Conservation (phyloP, 768 basidiomycete species). For the Chalciporus sphaerocephalus region DNA sequence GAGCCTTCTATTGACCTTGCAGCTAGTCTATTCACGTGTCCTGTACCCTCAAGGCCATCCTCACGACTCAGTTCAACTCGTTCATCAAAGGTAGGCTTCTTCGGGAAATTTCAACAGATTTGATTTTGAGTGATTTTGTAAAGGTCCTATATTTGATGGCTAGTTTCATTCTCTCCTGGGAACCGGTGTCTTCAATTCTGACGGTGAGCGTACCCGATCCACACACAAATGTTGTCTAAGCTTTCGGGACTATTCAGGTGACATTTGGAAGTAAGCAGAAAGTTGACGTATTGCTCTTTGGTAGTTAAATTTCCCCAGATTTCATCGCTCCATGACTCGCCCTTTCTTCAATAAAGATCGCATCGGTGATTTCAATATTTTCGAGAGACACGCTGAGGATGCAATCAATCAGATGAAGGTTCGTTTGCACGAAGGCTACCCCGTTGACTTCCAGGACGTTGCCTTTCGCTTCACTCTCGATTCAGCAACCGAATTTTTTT, state of each 20-base stretch:
- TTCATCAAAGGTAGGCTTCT: constrained; percentile 33
- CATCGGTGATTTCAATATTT: constrained; percentile 39
- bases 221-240: neutral
- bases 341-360: constrained; percentile 40
- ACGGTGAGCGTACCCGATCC: constrained; percentile 22
- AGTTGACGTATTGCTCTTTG: neutral
- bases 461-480: constrained; percentile 50
- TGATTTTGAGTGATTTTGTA: neutral
- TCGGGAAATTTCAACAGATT: neutral
- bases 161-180: constrained; percentile 31
- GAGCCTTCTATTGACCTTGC: neutral
- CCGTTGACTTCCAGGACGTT: constrained; percentile 44
- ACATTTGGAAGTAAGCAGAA: constrained; percentile 36
- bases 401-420: constrained; percentile 31
- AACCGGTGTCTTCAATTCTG: constrained; percentile 40
- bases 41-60: constrained; percentile 28
- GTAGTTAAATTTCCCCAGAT: constrained; percentile 22
- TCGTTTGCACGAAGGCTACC: constrained; percentile 33
- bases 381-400: constrained; percentile 35
- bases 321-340: constrained; percentile 41
- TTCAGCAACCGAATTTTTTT: constrained; percentile 54
- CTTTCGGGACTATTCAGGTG: constrained; percentile 17
- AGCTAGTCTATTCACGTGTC: neutral
- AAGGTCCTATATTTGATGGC: constrained; percentile 23
- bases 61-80: constrained; percentile 35